phyloP scores from a whole-genome alignment of 2,329 filamentous ascomycete species.

The Coniella vitis region DNA sequence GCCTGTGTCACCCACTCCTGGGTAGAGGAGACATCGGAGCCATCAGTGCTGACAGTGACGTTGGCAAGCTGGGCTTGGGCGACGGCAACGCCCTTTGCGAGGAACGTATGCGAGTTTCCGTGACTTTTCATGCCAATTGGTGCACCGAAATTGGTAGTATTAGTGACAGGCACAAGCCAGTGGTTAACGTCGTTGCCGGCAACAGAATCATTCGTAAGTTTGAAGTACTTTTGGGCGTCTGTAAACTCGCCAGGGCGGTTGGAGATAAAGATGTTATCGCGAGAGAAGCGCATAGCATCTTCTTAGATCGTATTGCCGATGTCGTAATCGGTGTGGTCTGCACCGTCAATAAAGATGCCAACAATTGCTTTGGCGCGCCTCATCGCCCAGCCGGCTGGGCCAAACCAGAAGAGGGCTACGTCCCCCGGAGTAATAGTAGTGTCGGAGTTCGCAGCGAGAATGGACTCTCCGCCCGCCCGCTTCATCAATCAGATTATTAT shows the following conservation, averaged over 20 bases:
- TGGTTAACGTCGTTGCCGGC: neutral
- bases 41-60: neutral
- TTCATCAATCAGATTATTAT: no score
- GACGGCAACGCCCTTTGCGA: neutral
- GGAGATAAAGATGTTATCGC: neutral
- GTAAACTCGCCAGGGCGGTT: conserved; percentile 2
- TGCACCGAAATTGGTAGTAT: neutral
- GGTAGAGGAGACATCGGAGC: neutral
- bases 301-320: neutral
- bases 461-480: neutral
- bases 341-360: no score
- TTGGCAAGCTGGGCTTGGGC: neutral
- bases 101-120: neutral
- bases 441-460: conserved; percentile 17
- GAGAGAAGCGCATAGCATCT: conserved; percentile 1
- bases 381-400: neutral
- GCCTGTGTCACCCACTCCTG: neutral
- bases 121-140: neutral
- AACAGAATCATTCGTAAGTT: neutral
- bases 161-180: conserved; percentile 2
- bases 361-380: neutral
- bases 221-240: neutral
- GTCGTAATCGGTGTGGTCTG: neutral
- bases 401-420: neutral
- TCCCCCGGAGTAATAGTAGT: conserved; percentile 13